phyloP scores from a whole-genome alignment of 208 protist genomes.

The Phytomonas francai region DNA sequence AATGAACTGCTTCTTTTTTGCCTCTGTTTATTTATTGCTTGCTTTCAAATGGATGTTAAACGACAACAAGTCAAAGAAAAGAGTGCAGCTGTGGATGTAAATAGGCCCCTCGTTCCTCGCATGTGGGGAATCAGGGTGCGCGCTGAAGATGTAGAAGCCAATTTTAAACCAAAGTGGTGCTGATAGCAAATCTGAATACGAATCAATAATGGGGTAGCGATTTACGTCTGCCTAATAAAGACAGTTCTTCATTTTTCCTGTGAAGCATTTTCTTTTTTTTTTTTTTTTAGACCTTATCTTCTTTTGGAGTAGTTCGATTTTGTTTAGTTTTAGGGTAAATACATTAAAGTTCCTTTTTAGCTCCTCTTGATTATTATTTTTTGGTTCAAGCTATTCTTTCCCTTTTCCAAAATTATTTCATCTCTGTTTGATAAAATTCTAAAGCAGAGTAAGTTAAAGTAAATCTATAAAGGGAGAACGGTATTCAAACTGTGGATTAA shows the following conservation, averaged over 20 bases:
- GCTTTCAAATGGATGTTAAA: not conserved
- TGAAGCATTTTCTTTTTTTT: not conserved
- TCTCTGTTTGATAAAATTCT: too few species aligned
- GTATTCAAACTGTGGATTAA: too few species aligned
- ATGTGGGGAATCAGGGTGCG: too few species aligned
- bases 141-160: too few species aligned
- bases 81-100: constrained; percentile 1
- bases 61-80: not conserved
- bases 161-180: too few species aligned
- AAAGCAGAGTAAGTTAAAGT: too few species aligned
- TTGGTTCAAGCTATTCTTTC: not conserved
- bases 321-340: constrained; percentile 1
- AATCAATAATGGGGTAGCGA: not conserved
- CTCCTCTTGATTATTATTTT: constrained; percentile 1
- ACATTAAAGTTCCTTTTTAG: constrained; percentile 6
- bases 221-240: not conserved
- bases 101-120: not conserved
- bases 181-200: too few species aligned
- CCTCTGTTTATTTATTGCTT: constrained; percentile 2
- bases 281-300: too few species aligned
- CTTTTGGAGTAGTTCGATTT: not conserved
- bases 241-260: not conserved
- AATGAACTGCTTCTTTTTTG: too few species aligned
- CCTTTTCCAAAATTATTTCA: too few species aligned
- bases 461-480: too few species aligned